Evolutionary conservation across 768 basidiomycete genomes (phyloP), one percentile per base, ranked within the genome.

Genomic region (Panaeolus papilionaceus): DNA sequence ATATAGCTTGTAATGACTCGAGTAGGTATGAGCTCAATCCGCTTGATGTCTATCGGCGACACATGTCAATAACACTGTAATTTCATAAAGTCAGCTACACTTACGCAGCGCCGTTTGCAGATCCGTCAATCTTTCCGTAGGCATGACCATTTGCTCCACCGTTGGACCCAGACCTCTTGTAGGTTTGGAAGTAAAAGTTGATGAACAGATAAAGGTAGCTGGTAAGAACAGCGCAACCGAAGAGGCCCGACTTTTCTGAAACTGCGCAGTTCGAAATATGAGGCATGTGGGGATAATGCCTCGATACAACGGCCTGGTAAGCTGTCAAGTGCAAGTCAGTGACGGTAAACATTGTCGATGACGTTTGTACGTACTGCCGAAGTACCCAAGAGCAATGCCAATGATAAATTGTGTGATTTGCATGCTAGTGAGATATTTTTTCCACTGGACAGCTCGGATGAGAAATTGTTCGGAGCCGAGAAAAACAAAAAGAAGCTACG

Each of bases 401-500:
- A 99, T 90, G 70, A 99, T 79, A 77, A 99, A 99, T 81, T 99
- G 98, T 26, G 86, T 86, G 73, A 99, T 99, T 82, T 99, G 98
- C 91, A 99, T 92, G 28, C 87, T 89, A 44, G 98, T 99, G 69
- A 99, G 80, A 80, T 99, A 96, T 80, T 96, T 96, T 85, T 99
- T 99, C 98, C 98, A 99, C 97, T 96, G 74, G 20, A 64, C 12
- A 49, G 45, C 11, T 14, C 20, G 16, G 38, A 16, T 58, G 2
- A 63, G 14, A n/a, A 63, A 16, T n/a, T 49, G 10, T 42, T 28
- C 33, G 63, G 45, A 51, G 63, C 63, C 38, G 33, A 33, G 6
- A 47, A 28, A 63, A 10, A 49, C 20, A 33, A 33, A 33, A 33
- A 33, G 33, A 20, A 47, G 38, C 62, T n/a, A 63, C 68, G 64